Evolutionary conservation across 371 early-diverging fungal species (phyloP), one percentile per base, ranked within the genome.

Genomic region (Lichtheimia ornata): DNA sequence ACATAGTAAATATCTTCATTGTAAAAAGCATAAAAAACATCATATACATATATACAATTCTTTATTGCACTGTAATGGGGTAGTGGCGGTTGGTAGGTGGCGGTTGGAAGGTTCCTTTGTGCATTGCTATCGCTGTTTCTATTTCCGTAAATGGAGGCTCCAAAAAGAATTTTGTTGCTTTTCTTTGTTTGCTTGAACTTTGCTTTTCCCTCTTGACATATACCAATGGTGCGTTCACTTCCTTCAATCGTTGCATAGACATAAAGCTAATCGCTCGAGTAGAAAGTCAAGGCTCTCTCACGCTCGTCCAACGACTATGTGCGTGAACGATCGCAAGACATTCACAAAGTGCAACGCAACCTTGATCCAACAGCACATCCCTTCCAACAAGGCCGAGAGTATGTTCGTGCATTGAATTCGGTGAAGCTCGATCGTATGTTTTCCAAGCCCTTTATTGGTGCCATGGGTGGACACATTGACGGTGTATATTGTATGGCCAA

Each of bases 361-460:
- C 79, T 92, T n/a, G 93, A 97, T 77, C 95, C 97, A 2, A 71
- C 71, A 18, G 82, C 94, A 45, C 98, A 99, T 74, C 98, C 98
- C 2, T 97, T 98, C 56, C 94, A 97, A 74, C 85, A 90, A 67
- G 97, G 97, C 27, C 86, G 98, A 73, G 99, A 99, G 79, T 98
- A 98, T 82, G 92, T 93, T 20, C 83, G 99, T 24, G 99, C 99
- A 18, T 81, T 99, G 18, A 98, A 97, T 67, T 88, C 97, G 5
- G 88, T 89, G 42, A 99, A 99, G 73, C 73, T 99, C 30, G 99
- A 99, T 59, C 84, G 98, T 28, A 76, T 99, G 86, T 94, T 99
- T 73, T 94, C 99, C 58, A 99, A 99, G 73, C 99, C 99, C 12
- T 99, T 99, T 73, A 73, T 99, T 14, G 94, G 84, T 3, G 88